phyloP scores from a whole-genome alignment of 768 basidiomycete species.

The Neoboletus magnificus region DNA sequence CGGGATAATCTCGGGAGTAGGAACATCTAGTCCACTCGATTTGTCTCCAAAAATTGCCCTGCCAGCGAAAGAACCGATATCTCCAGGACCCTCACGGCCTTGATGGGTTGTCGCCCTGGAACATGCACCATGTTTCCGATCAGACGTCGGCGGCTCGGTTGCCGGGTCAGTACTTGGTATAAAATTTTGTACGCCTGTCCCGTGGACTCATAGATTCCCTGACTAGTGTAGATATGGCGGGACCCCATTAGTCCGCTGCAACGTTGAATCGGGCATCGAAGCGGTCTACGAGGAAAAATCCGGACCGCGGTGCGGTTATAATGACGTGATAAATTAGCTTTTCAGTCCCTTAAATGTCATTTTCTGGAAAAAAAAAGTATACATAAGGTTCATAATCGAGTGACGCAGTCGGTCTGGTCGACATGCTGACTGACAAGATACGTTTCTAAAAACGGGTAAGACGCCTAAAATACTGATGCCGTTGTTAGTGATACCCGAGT shows the following conservation, averaged over 20 bases:
- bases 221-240: background rate
- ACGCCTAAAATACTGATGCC: background rate
- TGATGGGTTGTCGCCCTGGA: background rate
- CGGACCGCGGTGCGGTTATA: background rate
- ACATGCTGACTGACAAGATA: slow-evolving; percentile 4
- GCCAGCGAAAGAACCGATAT: background rate
- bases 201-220: background rate
- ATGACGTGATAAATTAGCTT: background rate
- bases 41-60: background rate
- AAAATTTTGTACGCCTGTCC: background rate
- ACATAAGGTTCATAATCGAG: background rate
- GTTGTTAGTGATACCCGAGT: background rate
- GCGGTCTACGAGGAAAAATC: background rate
- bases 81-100: background rate
- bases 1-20: background rate
- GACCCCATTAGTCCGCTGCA: background rate
- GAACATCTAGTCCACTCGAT: background rate
- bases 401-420: background rate
- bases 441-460: background rate
- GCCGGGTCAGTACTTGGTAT: background rate
- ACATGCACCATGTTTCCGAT: background rate
- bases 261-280: background rate
- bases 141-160: background rate
- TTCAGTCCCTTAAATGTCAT: slow-evolving; percentile 1
- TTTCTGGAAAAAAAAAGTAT: background rate